Conservation (phyloP, 2,329 filamentous ascomycete genomes). For the Penicillium glabrum region DNA sequence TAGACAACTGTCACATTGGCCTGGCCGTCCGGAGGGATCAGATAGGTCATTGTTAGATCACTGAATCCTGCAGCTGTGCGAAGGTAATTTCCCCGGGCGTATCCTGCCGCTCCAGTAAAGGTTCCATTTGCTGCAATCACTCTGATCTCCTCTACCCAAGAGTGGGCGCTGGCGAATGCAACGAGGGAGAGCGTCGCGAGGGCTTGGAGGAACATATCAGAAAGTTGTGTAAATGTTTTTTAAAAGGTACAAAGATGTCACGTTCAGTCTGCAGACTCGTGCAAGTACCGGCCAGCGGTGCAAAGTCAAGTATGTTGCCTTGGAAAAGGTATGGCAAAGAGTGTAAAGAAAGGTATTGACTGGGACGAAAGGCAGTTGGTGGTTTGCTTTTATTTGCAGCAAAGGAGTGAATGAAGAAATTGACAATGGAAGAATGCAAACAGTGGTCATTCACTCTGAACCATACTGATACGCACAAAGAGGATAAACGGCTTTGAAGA, state of each 20-base stretch:
- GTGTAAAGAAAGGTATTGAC: not conserved
- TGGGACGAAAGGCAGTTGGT: not conserved
- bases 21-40: conserved; percentile 59
- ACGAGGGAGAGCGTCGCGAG: conserved; percentile 28
- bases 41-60: conserved; percentile 61
- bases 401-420: conserved; percentile 1
- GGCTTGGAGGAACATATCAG: conserved; percentile 10
- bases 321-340: not conserved
- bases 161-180: conserved; percentile 57
- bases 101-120: conserved; percentile 70
- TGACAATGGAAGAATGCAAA: not conserved
- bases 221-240: conserved; percentile 1
- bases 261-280: not conserved
- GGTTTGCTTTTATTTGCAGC: not conserved
- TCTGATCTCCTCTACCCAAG: conserved; percentile 77
- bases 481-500: not conserved
- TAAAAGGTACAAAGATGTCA: not conserved
- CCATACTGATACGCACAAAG: conserved; percentile 10
- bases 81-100: conserved; percentile 67
- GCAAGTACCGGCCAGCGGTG: conserved; percentile 10
- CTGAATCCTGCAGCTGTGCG: conserved; percentile 58
- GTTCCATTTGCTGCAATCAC: conserved; percentile 72
- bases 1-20: conserved; percentile 50
- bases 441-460: conserved; percentile 4
- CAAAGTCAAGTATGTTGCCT: not conserved